These are phyloP conservation scores for Ramaria sp. DNA, from an alignment of 768 basidiomycete genomes.

Conservation along the genomic window DNA sequence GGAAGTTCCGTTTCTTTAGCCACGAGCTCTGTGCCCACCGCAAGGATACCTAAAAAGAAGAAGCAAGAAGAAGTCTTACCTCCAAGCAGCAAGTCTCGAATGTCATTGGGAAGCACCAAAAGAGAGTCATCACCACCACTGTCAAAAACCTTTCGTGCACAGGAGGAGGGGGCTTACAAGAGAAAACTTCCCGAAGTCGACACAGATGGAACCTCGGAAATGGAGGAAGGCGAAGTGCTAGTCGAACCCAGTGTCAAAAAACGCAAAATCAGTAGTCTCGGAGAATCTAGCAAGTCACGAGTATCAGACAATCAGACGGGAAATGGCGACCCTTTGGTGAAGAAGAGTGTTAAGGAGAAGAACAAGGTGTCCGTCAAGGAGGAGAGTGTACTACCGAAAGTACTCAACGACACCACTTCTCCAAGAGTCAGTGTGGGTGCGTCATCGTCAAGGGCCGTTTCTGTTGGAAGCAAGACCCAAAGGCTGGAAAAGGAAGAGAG, in stretches of 20 bases:
- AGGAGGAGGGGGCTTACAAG: conserved; percentile 1
- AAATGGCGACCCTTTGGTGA: not conserved
- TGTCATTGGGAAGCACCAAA: not conserved
- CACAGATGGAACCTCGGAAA: not conserved
- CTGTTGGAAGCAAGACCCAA: not conserved
- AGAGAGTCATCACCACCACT: not conserved
- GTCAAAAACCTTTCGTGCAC: not conserved
- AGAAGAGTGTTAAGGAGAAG: conserved; percentile 2
- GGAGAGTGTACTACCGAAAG: not conserved
- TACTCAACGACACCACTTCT: not conserved
- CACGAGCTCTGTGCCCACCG: not conserved
- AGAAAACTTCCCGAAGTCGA: not conserved
- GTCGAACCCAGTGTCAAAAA: not conserved
- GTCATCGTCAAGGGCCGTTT: not conserved
- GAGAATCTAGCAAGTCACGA: not conserved
- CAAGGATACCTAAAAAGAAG: not conserved
- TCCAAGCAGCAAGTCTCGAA: not conserved
- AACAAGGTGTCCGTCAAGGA: not conserved
- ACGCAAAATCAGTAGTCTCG: not conserved
- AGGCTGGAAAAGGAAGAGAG: not conserved
- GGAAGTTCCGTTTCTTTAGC: not conserved
- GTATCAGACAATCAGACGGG: not conserved
- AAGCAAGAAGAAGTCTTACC: not conserved
- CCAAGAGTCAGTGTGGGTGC: not conserved
- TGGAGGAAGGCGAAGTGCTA: conserved; percentile 5